phyloP scores from a whole-genome alignment of 768 basidiomycete genomes.

The Gyrodon lividus region DNA sequence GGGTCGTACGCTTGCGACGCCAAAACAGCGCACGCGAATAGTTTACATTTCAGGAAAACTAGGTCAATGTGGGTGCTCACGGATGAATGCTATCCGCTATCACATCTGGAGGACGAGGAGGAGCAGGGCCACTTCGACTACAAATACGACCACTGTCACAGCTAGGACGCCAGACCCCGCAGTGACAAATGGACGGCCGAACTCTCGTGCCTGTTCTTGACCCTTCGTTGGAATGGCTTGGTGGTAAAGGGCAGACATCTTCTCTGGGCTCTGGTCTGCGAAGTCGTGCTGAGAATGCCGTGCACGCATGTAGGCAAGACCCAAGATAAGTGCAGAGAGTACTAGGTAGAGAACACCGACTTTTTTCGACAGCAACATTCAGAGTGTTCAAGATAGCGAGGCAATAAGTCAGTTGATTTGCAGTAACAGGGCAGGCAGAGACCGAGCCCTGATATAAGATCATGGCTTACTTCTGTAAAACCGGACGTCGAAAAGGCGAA shows the following conservation, averaged over 20 bases:
- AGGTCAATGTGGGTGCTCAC: constrained; percentile 6
- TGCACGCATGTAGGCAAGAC: constrained; percentile 57
- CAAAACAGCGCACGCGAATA: not conserved
- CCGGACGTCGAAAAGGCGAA: constrained; percentile 73
- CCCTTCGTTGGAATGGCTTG: constrained; percentile 55
- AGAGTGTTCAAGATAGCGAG: constrained; percentile 27
- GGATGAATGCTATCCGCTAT: constrained; percentile 7
- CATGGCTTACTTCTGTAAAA: constrained; percentile 67
- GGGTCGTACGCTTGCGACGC: constrained; percentile 8
- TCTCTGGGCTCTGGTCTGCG: constrained; percentile 53
- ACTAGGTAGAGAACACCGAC: constrained; percentile 65
- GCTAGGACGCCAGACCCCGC: constrained; percentile 70
- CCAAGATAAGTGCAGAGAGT: constrained; percentile 58
- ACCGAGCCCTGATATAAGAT: not conserved
- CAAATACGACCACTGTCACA: constrained; percentile 58
- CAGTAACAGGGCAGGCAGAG: not conserved
- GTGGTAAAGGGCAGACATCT: constrained; percentile 25
- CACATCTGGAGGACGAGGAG: constrained; percentile 50
- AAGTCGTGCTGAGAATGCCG: constrained; percentile 75
- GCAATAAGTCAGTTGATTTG: not conserved
- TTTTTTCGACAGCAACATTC: constrained; percentile 12
- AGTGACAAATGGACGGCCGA: constrained; percentile 76
- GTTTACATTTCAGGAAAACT: not conserved
- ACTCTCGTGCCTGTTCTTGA: constrained; percentile 58
- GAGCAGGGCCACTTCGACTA: constrained; percentile 64